Conservation (phyloP, 306 rosid genomes). For the Hippophae gyantsensis region DNA sequence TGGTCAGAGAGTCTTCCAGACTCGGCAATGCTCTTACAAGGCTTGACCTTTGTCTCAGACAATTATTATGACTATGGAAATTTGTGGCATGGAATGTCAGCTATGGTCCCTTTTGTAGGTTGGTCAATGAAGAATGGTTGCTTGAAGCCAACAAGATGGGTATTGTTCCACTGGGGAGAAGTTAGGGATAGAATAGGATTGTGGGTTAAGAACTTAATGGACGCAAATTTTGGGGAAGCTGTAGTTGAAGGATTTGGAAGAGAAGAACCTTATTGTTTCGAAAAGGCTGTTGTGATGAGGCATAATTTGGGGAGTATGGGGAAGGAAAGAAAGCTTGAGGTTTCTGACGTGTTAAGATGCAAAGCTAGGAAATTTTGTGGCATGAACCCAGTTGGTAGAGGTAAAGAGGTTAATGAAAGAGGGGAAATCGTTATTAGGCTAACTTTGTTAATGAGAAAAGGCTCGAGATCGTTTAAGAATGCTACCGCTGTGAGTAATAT, state of each 20-base stretch:
- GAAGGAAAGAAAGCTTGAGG: constrained; percentile 45
- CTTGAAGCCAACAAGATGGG: constrained; percentile 37
- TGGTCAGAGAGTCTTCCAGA: constrained; percentile 47
- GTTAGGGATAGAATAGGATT: constrained; percentile 36
- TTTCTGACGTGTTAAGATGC: constrained; percentile 47
- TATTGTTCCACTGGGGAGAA: constrained; percentile 63
- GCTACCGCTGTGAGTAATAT: constrained; percentile 28
- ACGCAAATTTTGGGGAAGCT: constrained; percentile 43
- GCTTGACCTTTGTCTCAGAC: constrained; percentile 55
- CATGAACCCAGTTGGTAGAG: constrained; percentile 3
- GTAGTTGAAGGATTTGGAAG: constrained; percentile 19
- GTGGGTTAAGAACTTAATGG: constrained; percentile 41
- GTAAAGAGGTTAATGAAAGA: no score
- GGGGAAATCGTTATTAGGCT: constrained; percentile 19
- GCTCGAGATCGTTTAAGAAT: constrained; percentile 48
- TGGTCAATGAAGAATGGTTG: constrained; percentile 40
- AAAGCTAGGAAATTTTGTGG: constrained; percentile 51
- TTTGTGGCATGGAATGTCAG: constrained; percentile 57
- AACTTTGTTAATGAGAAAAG: constrained; percentile 48
- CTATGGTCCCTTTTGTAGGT: constrained; percentile 49
- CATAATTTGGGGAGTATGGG: constrained; percentile 69
- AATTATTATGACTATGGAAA: constrained; percentile 51
- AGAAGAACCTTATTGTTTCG: constrained; percentile 40
- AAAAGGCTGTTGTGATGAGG: constrained; percentile 58
- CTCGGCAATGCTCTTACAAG: constrained; percentile 40